A percentile compares a stretch with the other conserved stretches of the same genome.
phyloP scores from a whole-genome alignment of 225 moss, liverwort and hornwort genomes.

The Lunularia cruciata region DNA sequence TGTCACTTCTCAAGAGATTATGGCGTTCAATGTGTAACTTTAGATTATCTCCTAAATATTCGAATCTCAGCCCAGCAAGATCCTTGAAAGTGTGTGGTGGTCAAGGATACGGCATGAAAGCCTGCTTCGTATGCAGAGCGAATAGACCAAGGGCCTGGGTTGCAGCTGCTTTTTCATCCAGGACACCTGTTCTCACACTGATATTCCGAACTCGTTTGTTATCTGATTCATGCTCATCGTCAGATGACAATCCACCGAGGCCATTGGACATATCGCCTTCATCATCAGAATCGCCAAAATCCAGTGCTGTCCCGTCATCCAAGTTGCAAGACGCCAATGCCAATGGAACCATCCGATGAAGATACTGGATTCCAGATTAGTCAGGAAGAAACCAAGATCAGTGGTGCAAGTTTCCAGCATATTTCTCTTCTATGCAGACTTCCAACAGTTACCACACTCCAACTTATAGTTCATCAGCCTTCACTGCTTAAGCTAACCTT shows the following conservation, averaged over 20 bases:
- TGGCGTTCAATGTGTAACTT: not conserved
- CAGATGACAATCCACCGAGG: slow-evolving; percentile 70
- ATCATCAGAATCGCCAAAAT: slow-evolving; percentile 77
- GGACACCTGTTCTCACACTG: slow-evolving; percentile 95
- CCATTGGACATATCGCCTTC: slow-evolving; percentile 67
- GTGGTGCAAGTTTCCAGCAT: not conserved
- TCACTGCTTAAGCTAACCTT: too few relatives aligned
- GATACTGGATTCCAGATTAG: slow-evolving; percentile 46
- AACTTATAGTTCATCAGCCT: too few relatives aligned
- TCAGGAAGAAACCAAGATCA: not conserved
- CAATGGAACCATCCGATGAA: slow-evolving; percentile 87
- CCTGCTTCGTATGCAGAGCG: slow-evolving; percentile 85
- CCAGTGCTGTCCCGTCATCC: slow-evolving; percentile 92
- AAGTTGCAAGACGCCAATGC: slow-evolving; percentile 98
- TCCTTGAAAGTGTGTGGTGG: not conserved
- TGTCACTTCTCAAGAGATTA: not conserved
- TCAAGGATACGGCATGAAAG: slow-evolving; percentile 86
- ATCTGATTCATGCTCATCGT: slow-evolving; percentile 71
- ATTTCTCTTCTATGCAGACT: too few relatives aligned
- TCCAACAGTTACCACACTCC: too few relatives aligned
- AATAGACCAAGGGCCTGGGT: slow-evolving; percentile 95
- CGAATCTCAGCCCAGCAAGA: too few relatives aligned
- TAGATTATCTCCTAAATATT: too few relatives aligned
- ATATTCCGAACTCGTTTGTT: slow-evolving; percentile 81
- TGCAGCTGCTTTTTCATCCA: slow-evolving; percentile 98